Base-by-base conservation (phyloP, 768 basidiomycete genomes). In the Termitomyces sp. region DNA sequence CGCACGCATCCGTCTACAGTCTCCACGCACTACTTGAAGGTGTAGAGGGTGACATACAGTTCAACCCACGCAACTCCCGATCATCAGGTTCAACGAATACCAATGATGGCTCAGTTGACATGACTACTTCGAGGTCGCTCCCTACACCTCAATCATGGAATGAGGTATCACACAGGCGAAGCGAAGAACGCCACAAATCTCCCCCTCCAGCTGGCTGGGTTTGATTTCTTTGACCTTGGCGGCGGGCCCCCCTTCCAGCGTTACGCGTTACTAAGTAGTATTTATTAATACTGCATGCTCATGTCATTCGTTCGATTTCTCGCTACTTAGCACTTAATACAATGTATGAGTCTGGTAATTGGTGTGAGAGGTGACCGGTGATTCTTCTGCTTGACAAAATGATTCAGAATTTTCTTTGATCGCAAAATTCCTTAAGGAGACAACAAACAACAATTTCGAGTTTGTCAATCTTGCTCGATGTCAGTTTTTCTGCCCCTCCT, bases 401-500 rank as follows among this genome's bases (percentile, higher is more conserved):
- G 34, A 50, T 22, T 50, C 34, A 50, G 18, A 9, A 37, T 37
- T 45, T 47, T 58, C 55, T 26, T n/a, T 24, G 54, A 62, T 62
- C 48, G 27, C n/a, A 49, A 43, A 56, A 26, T 48, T 46, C 39
- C 16, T 30, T 45, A 37, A 36, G 54, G 54, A 49, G 36, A 24
- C 13, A 26, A 30, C n/a, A 26, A n/a, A 12, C 20, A 60, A 47
- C 27, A 30, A 49, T 36, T n/a, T 36, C 37, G 18, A 53, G 39
- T n/a, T n/a, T n/a, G 33, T 51, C 48, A 26, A 39, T 39, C 32
- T 45, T 24, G 20, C 24, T 24, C 48, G 51, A 42, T 82, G 80
- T 68, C 78, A 47, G 72, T 76, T 40, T 87, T 89, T 70, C 66
- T 89, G 39, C 86, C 85, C 37, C 74, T 91, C 57, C 67, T 89